Evolutionary conservation across 2,329 filamentous ascomycete species (phyloP).

Genomic region (Endothia cerciana): DNA sequence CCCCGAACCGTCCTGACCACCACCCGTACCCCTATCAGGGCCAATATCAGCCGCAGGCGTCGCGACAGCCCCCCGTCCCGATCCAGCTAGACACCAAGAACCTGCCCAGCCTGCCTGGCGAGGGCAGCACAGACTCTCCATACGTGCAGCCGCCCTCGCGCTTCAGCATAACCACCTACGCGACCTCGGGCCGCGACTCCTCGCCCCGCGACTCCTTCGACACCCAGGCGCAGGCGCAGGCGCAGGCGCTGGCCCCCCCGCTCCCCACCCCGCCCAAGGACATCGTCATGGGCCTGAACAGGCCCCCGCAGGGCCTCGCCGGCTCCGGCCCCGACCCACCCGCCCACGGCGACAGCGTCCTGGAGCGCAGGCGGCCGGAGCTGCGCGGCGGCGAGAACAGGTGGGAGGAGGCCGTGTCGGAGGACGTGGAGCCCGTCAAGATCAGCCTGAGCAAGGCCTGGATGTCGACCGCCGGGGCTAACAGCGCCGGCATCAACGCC

Average conservation of each 20-base stretch:
- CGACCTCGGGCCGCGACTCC: slow-evolving; percentile 52
- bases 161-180: slow-evolving; percentile 67
- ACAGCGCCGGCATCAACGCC: slow-evolving; percentile 28
- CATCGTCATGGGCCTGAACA: slow-evolving; percentile 33
- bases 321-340: neutral
- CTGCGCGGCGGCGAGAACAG: slow-evolving; percentile 34
- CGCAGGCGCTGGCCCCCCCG: slow-evolving; percentile 35
- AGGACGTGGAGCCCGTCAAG: slow-evolving; percentile 36
- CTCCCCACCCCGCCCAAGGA: slow-evolving; percentile 43
- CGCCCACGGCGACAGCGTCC: slow-evolving; percentile 37
- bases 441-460: slow-evolving; percentile 42
- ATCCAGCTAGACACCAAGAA: slow-evolving; percentile 35
- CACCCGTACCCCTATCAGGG: slow-evolving; percentile 30
- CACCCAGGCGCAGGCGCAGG: slow-evolving; percentile 35
- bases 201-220: slow-evolving; percentile 43
- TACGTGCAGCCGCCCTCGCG: slow-evolving; percentile 60
- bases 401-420: slow-evolving; percentile 34
- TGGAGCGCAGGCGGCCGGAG: slow-evolving; percentile 45
- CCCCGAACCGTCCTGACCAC: slow-evolving; percentile 22
- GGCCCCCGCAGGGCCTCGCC: slow-evolving; percentile 21
- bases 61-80: slow-evolving; percentile 22
- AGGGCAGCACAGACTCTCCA: slow-evolving; percentile 31
- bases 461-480: slow-evolving; percentile 36
- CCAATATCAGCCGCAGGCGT: neutral
- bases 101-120: slow-evolving; percentile 21